A percentile compares a stretch with the other conserved stretches of the same genome.
Conservation (phyloP, 495 filamentous ascomycete genomes). For the Aspergillus asperescens region DNA sequence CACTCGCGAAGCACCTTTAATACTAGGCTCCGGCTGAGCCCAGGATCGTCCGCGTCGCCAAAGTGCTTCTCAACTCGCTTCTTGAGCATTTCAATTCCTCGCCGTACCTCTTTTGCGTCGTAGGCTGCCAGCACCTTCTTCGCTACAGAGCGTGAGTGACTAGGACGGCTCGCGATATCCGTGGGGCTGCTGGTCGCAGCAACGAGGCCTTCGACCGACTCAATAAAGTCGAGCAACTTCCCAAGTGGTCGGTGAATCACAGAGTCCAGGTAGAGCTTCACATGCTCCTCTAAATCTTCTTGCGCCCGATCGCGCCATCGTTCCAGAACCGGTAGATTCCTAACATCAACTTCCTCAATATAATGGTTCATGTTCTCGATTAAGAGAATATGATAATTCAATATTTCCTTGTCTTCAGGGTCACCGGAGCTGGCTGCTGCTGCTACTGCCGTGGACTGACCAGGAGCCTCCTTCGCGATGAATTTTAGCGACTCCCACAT, state of each 20-base stretch:
- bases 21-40: conserved; percentile 64
- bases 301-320: conserved; percentile 74
- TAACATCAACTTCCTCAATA: conserved; percentile 80
- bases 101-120: conserved; percentile 74
- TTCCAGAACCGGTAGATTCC: conserved; percentile 64
- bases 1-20: conserved; percentile 73
- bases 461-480: conserved; percentile 88
- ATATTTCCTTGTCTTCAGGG: conserved; percentile 86
- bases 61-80: conserved; percentile 97
- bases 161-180: conserved; percentile 64
- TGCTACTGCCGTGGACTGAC: conserved; percentile 44
- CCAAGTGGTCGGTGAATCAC: conserved; percentile 86
- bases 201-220: conserved; percentile 71
- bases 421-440: conserved; percentile 53
- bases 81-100: conserved; percentile 77
- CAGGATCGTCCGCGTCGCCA: conserved; percentile 73
- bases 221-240: conserved; percentile 83
- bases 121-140: conserved; percentile 78
- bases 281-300: conserved; percentile 79
- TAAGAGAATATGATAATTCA: conserved; percentile 93
- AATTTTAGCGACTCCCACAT: conserved; percentile 97
- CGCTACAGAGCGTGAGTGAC: conserved; percentile 71
- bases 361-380: conserved; percentile 99
- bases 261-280: conserved; percentile 77
- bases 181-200: conserved; percentile 34